Base-by-base conservation (phyloP, 176 grass and related monocot genomes). In the Lolium multiflorum region DNA sequence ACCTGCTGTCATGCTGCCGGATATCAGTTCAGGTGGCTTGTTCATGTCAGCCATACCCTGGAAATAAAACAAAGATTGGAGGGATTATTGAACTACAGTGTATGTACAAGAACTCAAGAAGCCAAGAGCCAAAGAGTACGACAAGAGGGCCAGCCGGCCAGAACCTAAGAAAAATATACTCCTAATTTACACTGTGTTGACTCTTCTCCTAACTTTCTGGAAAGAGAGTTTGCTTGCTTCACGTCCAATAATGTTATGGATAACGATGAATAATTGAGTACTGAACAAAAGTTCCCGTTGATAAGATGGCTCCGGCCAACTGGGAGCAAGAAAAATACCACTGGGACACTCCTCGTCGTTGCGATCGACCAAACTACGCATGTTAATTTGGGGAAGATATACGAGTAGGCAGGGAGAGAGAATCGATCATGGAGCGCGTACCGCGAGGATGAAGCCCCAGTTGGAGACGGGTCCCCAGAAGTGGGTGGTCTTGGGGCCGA, bases 381-480 rank as follows among this genome's bases (percentile, higher is more conserved):
- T 5, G 24, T 0, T 85, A 43, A 66, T 59, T 35, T n/a, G 5
- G 3, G 4, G 2, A 68, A 51, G 24, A 18, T 77, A 67, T 0
- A 75, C 20, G 5, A 46, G 43, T 7, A 72, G 21, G 1, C 69
- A 72, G 20, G 17, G 4, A 22, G 12, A 7, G 18, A 67, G 38
- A 26, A 13, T 28, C 31, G 49, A 37, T 37, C 16, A 15, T 69
- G 77, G 28, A 75, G 50, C 57, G 74, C 89, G 70, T 89, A 95
- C 87, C 80, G 94, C 91, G 74, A 87, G 48, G 56, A 95, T 79
- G n/a, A 95, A 91, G 39, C 94, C 91, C 87, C 87, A 93, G 78
- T 96, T 96, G 10, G 87, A 82, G 81, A 96, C 51, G 24, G 94
- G 94, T 51, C 72, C 94, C 94, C 94, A 96, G 69, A 96, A 96